Base-by-base conservation (phyloP, 306 rosid genomes). In the Prinsepia uniflora region DNA sequence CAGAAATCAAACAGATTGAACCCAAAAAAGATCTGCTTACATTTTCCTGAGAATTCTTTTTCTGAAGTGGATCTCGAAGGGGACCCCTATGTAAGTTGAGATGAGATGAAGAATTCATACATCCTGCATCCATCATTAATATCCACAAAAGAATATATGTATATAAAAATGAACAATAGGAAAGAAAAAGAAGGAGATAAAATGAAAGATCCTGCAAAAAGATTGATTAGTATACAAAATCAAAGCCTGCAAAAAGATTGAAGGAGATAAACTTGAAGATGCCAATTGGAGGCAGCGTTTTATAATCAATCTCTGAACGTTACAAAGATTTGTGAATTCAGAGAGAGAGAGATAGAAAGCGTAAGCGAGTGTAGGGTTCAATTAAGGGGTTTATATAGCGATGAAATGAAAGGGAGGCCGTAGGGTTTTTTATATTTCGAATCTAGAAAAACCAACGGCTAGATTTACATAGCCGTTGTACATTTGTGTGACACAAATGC, bases 71-170 rank as follows among this genome's bases (percentile, higher is more conserved):
- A 49, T 78, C 86, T 67, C 63, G 82, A 46, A 71, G 80, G 43
- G 83, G 78, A 62, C 65, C 64, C 39, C 83, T 81, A 5, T 63
- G 75, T 14, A 49, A 47, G 61, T 78, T 78, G 49, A 47, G 3
- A 18, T 46, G 59, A 6, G 79, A 70, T 1, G 78, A 73, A 70
- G 72, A 81, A 60, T 39, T 77, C 70, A 77, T 45, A 18, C 75
- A 82, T 67, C 83, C 86, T 82, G 86, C 79, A 79, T 82, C 86
- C 86, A 82, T 75, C 11, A 9, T 68, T 22, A 78, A 50, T 63
- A 55, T 61, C 74, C 76, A 10, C 65, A 74, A 49, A 59, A 42
- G 2, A 75, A 36, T 39, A 44, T 52, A 43, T 17, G 2, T 36
- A 65, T 57, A 54, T 59, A 55, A 58, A 63, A 11, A 18, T 39